Conservation (phyloP, 306 rosid species). For the Prunus mira region DNA sequence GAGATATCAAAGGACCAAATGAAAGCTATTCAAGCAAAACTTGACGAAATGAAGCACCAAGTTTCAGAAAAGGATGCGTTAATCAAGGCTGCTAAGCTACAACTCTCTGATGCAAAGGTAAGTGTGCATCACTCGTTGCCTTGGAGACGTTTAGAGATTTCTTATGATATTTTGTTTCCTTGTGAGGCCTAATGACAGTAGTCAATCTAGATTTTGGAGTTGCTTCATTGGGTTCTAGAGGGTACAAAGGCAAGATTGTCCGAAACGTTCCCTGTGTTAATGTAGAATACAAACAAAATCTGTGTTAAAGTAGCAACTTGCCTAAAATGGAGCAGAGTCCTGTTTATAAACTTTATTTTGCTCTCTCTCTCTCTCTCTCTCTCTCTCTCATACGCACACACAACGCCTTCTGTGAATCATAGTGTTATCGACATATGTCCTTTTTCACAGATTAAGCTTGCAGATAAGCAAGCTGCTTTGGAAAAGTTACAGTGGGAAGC, state of each 20-base stretch:
- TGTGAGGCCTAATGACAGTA: not conserved
- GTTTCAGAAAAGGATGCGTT: constrained; percentile 63
- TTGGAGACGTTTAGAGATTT: not conserved
- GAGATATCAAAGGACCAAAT: constrained; percentile 64
- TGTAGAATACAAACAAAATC: not conserved
- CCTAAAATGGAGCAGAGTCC: not conserved
- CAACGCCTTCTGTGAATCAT: not conserved
- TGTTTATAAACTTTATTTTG: too few relatives aligned
- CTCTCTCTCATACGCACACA: not conserved
- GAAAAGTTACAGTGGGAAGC: constrained; percentile 92
- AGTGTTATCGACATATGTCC: constrained; percentile 1
- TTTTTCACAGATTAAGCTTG: constrained; percentile 72
- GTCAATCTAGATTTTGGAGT: constrained; percentile 17
- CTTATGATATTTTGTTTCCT: constrained; percentile 8
- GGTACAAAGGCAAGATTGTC: not conserved
- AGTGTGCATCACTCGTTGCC: constrained; percentile 1
- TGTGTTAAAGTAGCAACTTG: not conserved
- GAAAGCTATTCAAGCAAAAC: constrained; percentile 44
- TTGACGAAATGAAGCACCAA: constrained; percentile 63
- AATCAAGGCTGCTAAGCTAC: constrained; percentile 58
- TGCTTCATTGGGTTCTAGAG: not conserved
- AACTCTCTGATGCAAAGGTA: constrained; percentile 88
- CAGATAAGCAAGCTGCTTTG: constrained; percentile 94
- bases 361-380: not conserved
- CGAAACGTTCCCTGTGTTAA: not conserved